Conservation (phyloP, 2,329 filamentous ascomycete genomes). For the Penicillium sp. region DNA sequence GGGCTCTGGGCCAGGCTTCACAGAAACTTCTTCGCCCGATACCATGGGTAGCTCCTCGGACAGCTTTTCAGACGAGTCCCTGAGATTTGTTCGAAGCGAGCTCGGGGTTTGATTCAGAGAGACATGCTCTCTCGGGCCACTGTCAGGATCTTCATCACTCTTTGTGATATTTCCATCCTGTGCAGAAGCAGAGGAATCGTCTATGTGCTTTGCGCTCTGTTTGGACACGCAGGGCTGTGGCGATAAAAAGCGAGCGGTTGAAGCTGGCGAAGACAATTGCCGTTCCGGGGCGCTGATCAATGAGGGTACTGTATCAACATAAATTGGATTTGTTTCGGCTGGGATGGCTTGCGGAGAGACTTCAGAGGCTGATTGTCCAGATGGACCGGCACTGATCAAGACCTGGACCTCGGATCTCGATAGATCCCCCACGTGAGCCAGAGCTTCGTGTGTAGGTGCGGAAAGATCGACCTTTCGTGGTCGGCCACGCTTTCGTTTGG, state of each 20-base stretch:
- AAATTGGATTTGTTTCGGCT: neutral
- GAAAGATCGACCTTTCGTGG: neutral
- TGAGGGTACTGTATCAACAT: neutral
- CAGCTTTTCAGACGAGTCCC: too few relatives aligned
- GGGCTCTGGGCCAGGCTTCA: too few relatives aligned
- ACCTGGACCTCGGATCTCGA: neutral
- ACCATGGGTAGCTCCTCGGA: too few relatives aligned
- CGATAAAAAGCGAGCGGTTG: too few relatives aligned
- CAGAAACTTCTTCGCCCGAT: too few relatives aligned
- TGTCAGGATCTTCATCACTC: neutral
- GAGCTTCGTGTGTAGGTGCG: neutral
- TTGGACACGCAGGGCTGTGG: too few relatives aligned
- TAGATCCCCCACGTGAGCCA: neutral
- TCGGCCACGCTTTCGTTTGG: constrained; percentile 14
- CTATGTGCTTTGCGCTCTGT: too few relatives aligned
- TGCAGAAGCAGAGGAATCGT: too few relatives aligned
- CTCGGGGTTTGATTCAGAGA: too few relatives aligned
- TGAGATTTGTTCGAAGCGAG: too few relatives aligned
- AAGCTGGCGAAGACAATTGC: too few relatives aligned
- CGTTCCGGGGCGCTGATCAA: neutral
- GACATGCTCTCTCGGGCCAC: too few relatives aligned
- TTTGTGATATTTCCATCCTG: neutral
- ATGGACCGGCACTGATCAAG: neutral
- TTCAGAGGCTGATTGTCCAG: neutral
- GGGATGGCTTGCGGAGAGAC: neutral